Conservation (phyloP, 768 basidiomycete species). For the Hemileccinum rubropunctum region DNA sequence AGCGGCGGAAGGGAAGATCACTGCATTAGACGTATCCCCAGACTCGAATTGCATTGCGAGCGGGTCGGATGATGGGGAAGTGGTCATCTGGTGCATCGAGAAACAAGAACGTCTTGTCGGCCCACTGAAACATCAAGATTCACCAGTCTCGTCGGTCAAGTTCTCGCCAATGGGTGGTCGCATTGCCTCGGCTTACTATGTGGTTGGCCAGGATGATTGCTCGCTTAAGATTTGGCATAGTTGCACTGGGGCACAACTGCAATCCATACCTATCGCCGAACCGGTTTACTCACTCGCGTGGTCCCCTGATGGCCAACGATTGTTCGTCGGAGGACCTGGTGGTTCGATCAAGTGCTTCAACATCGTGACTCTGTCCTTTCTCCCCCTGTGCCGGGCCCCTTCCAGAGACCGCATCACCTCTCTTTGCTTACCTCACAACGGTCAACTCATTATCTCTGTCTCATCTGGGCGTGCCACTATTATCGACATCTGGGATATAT, state of each 20-base stretch:
- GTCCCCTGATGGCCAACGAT: constrained; percentile 12
- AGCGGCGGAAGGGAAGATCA: neutral
- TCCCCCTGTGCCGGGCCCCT: neutral
- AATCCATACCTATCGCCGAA: neutral
- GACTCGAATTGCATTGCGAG: constrained; percentile 3
- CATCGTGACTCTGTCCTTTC: neutral
- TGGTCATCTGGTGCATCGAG: constrained; percentile 4
- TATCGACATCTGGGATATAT: constrained; percentile 15
- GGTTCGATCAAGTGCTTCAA: constrained; percentile 14
- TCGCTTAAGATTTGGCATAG: constrained; percentile 13
- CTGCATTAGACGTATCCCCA: constrained; percentile 7
- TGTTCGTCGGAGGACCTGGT: constrained; percentile 11
- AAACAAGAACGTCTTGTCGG: neutral
- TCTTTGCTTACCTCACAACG: constrained; percentile 1
- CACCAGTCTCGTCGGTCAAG: constrained; percentile 12
- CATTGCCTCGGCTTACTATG: constrained; percentile 6
- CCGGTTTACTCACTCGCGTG: constrained; percentile 13
- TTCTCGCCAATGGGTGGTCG: constrained; percentile 14
- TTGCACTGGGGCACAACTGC: constrained; percentile 5
- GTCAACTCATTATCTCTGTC: constrained; percentile 10
- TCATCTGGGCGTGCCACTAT: constrained; percentile 1
- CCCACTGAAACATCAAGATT: neutral
- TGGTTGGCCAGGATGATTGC: neutral
- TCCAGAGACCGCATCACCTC: constrained; percentile 6
- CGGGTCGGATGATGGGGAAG: constrained; percentile 2